A percentile compares a stretch with the other conserved stretches of the same genome.
Evolutionary conservation across 176 grass and related monocot genomes (phyloP).

Genomic region (Aegilops umbellulata): DNA sequence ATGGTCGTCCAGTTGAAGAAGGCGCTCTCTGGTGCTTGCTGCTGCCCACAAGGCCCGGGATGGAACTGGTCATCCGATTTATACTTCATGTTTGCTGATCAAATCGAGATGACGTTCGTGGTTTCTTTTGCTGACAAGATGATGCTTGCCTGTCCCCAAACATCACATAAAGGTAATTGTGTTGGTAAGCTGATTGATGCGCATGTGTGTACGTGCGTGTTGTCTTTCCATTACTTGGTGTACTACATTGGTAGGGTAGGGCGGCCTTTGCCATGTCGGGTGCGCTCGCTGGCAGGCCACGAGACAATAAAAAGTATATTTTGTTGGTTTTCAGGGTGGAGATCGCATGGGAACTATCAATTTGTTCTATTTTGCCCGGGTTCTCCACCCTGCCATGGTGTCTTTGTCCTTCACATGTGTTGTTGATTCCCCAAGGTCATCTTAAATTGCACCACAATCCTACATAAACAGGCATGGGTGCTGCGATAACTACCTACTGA

Average conservation of each 20-base stretch:
- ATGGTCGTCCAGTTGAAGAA: too few species aligned
- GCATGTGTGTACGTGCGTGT: not conserved
- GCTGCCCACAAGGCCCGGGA: not conserved
- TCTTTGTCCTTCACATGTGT: too few species aligned
- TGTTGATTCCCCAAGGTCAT: not conserved
- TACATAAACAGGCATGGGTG: too few species aligned
- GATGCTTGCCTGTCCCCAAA: not conserved
- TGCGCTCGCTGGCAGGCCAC: conserved; percentile 31
- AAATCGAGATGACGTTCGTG: not conserved
- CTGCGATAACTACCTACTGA: too few species aligned
- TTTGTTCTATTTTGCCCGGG: conserved; percentile 3
- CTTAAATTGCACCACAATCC: too few species aligned
- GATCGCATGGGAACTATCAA: conserved; percentile 26
- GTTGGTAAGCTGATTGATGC: not conserved
- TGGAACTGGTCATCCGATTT: too few species aligned
- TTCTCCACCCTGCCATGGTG: conserved; percentile 4
- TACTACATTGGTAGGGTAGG: not conserved
- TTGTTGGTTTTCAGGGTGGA: not conserved
- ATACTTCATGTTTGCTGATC: not conserved
- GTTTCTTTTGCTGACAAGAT: not conserved
- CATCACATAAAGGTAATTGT: not conserved
- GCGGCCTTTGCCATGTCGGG: conserved; percentile 31
- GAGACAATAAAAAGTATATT: not conserved
- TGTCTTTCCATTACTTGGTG: not conserved
- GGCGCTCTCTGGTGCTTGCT: too few species aligned